Conservation (phyloP, 768 basidiomycete species). For the Asterophora parasitica region DNA sequence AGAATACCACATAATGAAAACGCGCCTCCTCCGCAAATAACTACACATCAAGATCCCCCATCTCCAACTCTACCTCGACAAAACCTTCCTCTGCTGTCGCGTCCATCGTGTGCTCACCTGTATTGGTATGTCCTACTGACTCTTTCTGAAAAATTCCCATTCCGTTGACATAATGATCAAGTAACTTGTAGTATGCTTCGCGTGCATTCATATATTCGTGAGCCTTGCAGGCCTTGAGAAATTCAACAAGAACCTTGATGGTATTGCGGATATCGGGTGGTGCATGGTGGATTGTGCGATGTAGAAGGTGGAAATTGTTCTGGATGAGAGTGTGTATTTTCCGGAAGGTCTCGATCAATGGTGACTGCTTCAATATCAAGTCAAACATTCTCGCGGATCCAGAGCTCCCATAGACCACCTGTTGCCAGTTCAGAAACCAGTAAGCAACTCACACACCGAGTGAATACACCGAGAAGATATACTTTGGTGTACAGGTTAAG, state of each 20-base stretch:
- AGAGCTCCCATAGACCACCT: constrained; percentile 11
- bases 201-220: neutral
- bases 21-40: too few relatives aligned
- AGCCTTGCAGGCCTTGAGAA: neutral
- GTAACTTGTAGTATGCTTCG: neutral
- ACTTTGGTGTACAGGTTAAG: constrained; percentile 27
- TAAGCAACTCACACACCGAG: too few relatives aligned
- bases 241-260: constrained; percentile 9
- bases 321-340: constrained; percentile 16
- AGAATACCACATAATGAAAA: too few relatives aligned
- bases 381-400: constrained; percentile 11
- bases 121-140: neutral
- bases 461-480: too few relatives aligned
- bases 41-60: too few relatives aligned
- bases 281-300: constrained; percentile 18
- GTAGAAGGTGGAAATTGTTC: constrained; percentile 18
- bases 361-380: constrained; percentile 15
- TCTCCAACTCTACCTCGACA: neutral
- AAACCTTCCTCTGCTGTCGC: neutral
- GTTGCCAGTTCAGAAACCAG: neutral
- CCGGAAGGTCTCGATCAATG: constrained; percentile 24
- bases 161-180: constrained; percentile 7
- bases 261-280: constrained; percentile 24
- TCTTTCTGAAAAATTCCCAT: constrained; percentile 5
- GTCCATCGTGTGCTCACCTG: neutral